These are phyloP conservation scores for Penicillium odoratum DNA, from an alignment of 495 filamentous ascomycete genomes.

Conservation along the genomic window DNA sequence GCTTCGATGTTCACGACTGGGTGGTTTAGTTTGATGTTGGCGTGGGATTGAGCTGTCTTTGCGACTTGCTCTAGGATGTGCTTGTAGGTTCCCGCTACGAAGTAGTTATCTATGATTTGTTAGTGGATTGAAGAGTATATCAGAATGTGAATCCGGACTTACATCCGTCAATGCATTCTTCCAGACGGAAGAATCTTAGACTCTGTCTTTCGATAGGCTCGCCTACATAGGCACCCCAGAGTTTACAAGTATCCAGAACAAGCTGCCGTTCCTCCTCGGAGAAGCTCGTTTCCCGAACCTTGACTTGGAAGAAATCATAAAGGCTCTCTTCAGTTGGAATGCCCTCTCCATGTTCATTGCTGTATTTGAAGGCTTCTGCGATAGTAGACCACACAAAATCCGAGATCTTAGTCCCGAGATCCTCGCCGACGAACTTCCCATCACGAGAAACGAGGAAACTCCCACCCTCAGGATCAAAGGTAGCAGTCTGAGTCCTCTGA, in stretches of 20 bases:
- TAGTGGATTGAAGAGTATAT: neutral
- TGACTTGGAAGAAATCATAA: slow-evolving; percentile 71
- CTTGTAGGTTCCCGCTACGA: slow-evolving; percentile 83
- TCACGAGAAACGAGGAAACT: slow-evolving; percentile 61
- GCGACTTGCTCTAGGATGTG: slow-evolving; percentile 71
- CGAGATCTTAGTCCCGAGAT: slow-evolving; percentile 53
- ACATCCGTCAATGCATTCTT: slow-evolving; percentile 92
- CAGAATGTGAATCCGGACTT: slow-evolving; percentile 26
- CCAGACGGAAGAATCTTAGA: slow-evolving; percentile 90
- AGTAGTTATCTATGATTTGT: slow-evolving; percentile 69
- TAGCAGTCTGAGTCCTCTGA: slow-evolving; percentile 60
- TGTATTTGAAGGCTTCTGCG: slow-evolving; percentile 74
- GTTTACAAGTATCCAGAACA: slow-evolving; percentile 60
- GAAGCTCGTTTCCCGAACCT: slow-evolving; percentile 56
- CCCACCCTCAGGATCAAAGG: slow-evolving; percentile 54
- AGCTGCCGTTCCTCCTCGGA: slow-evolving; percentile 53
- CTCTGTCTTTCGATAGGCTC: slow-evolving; percentile 75
- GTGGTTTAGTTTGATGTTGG: slow-evolving; percentile 57
- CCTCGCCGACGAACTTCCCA: slow-evolving; percentile 56
- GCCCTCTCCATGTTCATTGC: slow-evolving; percentile 60
- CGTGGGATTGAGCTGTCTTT: slow-evolving; percentile 58
- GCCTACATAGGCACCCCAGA: slow-evolving; percentile 91
- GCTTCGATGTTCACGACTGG: slow-evolving; percentile 57
- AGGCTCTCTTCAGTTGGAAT: slow-evolving; percentile 71
- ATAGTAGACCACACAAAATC: slow-evolving; percentile 79